A percentile compares a stretch with the other conserved stretches of the same genome.
phyloP scores from a whole-genome alignment of 179 eudicot genomes.

The Dionaea muscipula region DNA sequence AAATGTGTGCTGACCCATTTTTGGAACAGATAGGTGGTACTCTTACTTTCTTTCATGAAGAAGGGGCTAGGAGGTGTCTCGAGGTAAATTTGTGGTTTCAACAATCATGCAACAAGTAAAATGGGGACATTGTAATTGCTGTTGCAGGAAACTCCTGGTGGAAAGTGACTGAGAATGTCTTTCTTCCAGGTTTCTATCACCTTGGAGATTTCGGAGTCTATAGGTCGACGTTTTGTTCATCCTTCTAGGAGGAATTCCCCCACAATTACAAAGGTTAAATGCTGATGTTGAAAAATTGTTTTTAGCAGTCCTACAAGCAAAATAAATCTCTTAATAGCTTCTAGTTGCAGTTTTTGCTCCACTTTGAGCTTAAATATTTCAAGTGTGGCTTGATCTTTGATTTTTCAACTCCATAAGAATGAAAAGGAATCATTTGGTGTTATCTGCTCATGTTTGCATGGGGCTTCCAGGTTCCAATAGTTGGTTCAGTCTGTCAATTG shows the following conservation, averaged over 20 bases:
- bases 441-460: no score
- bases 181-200: conserved; percentile 67
- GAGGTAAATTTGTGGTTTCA: conserved; percentile 43
- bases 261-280: conserved; percentile 70
- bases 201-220: conserved; percentile 77
- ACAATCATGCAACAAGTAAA: neutral
- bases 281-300: neutral
- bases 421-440: no score
- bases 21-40: conserved; percentile 87
- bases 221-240: conserved; percentile 62
- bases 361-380: no score
- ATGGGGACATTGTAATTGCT: neutral
- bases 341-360: no score
- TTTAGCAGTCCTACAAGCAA: no score
- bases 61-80: conserved; percentile 83
- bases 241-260: conserved; percentile 90
- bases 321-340: no score
- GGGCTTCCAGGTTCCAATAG: no score
- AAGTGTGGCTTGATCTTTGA: no score
- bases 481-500: no score
- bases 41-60: conserved; percentile 86
- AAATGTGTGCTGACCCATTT: conserved; percentile 10
- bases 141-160: neutral
- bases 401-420: neutral
- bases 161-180: conserved; percentile 4